Percentiles rank a stretch among this genome's conserved stretches.
phyloP scores from a whole-genome alignment of 306 rosid genomes.

The Acacia confusa region DNA sequence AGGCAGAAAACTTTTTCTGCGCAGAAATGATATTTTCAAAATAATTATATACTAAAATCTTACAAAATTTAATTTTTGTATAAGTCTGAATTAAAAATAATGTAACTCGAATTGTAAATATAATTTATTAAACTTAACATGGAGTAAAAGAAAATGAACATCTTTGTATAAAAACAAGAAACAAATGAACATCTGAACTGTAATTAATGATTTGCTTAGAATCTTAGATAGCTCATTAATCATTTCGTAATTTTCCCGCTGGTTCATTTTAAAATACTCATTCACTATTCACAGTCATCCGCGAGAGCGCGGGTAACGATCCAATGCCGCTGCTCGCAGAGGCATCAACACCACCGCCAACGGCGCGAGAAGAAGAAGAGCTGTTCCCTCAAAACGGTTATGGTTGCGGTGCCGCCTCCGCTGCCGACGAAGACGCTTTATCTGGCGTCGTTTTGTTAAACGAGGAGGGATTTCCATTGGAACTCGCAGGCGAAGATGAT shows the following conservation, averaged over 20 bases:
- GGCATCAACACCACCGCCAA: conserved; percentile 18
- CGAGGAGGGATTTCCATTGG: conserved; percentile 53
- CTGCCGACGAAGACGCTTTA: conserved; percentile 18
- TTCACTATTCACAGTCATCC: neutral
- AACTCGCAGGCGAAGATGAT: conserved; percentile 22
- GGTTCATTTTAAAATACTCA: conserved; percentile 36
- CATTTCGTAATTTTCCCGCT: conserved; percentile 11
- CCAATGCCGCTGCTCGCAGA: conserved; percentile 31
- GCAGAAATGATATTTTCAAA: no score
- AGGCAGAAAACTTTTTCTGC: no score
- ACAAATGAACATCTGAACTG: neutral
- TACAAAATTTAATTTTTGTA: no score
- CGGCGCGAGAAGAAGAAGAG: conserved; percentile 26
- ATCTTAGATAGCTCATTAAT: neutral
- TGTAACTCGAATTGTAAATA: no score
- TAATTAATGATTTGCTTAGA: neutral
- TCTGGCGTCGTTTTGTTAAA: conserved; percentile 30
- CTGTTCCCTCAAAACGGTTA: conserved; percentile 21
- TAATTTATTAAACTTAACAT: neutral
- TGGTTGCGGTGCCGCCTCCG: neutral
- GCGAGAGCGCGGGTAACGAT: conserved; percentile 26
- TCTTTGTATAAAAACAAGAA: no score
- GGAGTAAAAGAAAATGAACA: neutral
- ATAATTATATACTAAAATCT: no score
- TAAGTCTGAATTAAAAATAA: no score